phyloP scores from a whole-genome alignment of 306 rosid genomes.

The Castanospermum australe region DNA sequence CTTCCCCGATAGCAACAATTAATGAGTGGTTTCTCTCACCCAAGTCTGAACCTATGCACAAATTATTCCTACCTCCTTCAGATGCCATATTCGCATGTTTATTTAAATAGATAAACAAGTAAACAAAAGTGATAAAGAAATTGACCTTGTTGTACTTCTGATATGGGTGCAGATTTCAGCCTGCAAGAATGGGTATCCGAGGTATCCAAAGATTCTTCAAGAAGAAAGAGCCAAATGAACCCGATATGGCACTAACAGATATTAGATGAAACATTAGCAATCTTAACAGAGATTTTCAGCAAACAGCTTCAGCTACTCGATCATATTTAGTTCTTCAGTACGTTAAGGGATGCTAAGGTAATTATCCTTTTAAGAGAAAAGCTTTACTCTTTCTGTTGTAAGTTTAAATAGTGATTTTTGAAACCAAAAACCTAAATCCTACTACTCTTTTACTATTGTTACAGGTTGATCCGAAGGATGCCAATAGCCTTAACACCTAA shows the following conservation, averaged over 20 bases:
- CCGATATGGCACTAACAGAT: neutral
- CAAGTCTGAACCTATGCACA: neutral
- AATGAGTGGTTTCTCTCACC: neutral
- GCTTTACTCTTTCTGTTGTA: neutral
- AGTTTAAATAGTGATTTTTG: neutral
- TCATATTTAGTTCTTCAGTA: neutral
- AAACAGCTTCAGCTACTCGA: neutral
- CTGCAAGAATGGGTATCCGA: slow-evolving; percentile 61
- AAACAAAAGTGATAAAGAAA: neutral
- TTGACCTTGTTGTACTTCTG: neutral
- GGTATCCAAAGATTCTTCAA: slow-evolving; percentile 57
- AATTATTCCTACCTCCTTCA: neutral
- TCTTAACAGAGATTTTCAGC: neutral
- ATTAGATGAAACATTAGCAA: neutral
- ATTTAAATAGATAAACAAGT: neutral
- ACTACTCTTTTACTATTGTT: neutral
- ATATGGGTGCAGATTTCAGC: slow-evolving; percentile 60
- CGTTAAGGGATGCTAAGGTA: slow-evolving; percentile 17
- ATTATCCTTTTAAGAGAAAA: neutral
- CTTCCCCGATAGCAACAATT: neutral
- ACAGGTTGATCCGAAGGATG: slow-evolving; percentile 17
- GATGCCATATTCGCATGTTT: neutral
- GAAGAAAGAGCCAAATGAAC: slow-evolving; percentile 52
- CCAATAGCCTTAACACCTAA: neutral
- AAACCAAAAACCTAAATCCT: neutral